These are phyloP conservation scores for Sporobolus alterniflorus DNA, from an alignment of 202 grass and related monocot species.

Conservation along the genomic window DNA sequence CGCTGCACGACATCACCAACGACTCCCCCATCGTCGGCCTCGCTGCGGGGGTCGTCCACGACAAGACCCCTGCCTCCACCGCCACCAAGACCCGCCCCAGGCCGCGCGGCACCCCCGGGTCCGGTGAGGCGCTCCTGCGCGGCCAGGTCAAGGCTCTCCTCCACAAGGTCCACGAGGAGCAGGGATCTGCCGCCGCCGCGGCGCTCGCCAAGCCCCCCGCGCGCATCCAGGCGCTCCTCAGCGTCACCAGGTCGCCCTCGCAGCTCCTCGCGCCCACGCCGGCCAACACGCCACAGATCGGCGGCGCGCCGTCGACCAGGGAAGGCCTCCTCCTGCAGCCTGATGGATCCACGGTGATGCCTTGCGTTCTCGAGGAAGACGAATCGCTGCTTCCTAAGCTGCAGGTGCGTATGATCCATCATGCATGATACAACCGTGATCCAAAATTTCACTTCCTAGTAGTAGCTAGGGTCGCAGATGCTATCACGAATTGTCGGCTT, in stretches of 20 bases:
- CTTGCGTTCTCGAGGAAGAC: slow-evolving; percentile 38
- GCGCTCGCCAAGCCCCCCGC: slow-evolving; percentile 14
- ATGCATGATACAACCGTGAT: neutral
- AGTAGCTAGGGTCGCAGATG: neutral
- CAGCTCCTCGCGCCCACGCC: slow-evolving; percentile 93
- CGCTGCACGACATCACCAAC: slow-evolving; percentile 90
- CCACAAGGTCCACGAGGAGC: slow-evolving; percentile 78
- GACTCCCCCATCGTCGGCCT: slow-evolving; percentile 93
- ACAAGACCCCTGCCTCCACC: slow-evolving; percentile 46
- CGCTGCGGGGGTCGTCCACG: slow-evolving; percentile 40
- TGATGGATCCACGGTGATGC: neutral
- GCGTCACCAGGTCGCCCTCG: slow-evolving; percentile 51
- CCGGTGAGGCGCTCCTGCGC: slow-evolving; percentile 81
- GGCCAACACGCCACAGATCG: slow-evolving; percentile 73
- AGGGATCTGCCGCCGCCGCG: slow-evolving; percentile 26
- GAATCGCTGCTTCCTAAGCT: slow-evolving; percentile 38
- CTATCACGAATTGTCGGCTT: neutral
- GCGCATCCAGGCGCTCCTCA: slow-evolving; percentile 46
- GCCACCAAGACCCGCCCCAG: slow-evolving; percentile 44
- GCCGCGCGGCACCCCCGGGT: slow-evolving; percentile 57
- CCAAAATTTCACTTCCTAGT: neutral
- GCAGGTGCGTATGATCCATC: slow-evolving; percentile 32
- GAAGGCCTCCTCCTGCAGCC: neutral
- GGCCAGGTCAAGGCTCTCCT: slow-evolving; percentile 90
- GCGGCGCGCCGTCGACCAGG: neutral